These are phyloP conservation scores for Vaccinium darrowii DNA, from an alignment of 148 eudicot genomes.

Conservation along the genomic window DNA sequence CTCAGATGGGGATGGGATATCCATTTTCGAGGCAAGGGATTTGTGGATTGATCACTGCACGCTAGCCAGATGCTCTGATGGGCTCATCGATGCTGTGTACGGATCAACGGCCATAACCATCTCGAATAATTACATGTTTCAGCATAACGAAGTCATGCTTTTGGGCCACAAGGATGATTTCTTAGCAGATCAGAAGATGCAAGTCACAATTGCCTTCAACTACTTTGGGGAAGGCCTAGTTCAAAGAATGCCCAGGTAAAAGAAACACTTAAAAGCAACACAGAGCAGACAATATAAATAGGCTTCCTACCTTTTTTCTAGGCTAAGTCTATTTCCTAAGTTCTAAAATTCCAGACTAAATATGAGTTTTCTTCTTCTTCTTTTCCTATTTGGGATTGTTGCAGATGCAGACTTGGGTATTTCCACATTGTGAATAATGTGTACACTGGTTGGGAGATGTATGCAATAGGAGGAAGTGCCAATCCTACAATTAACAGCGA, in stretches of 20 bases:
- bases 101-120: slow-evolving; percentile 25
- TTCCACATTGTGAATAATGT: slow-evolving; percentile 29
- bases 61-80: slow-evolving; percentile 17
- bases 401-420: slow-evolving; percentile 32
- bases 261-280: background rate
- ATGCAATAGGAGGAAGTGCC: slow-evolving; percentile 33
- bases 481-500: slow-evolving; percentile 28
- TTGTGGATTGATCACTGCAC: slow-evolving; percentile 29
- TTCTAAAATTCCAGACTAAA: background rate
- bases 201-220: slow-evolving; percentile 28
- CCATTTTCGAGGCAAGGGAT: slow-evolving; percentile 19
- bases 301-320: background rate
- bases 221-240: slow-evolving; percentile 31
- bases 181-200: slow-evolving; percentile 24
- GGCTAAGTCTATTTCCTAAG: background rate
- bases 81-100: slow-evolving; percentile 23
- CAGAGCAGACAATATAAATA: background rate
- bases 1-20: slow-evolving; percentile 32
- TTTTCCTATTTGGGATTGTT: background rate
- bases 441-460: slow-evolving; percentile 25
- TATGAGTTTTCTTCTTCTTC: background rate
- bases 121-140: slow-evolving; percentile 26
- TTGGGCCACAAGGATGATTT: slow-evolving; percentile 27
- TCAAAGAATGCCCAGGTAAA: slow-evolving; percentile 30
- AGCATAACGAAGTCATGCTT: slow-evolving; percentile 28